phyloP scores from a whole-genome alignment of 352 stramenopile genomes.

The Phytophthora colocasiae region DNA sequence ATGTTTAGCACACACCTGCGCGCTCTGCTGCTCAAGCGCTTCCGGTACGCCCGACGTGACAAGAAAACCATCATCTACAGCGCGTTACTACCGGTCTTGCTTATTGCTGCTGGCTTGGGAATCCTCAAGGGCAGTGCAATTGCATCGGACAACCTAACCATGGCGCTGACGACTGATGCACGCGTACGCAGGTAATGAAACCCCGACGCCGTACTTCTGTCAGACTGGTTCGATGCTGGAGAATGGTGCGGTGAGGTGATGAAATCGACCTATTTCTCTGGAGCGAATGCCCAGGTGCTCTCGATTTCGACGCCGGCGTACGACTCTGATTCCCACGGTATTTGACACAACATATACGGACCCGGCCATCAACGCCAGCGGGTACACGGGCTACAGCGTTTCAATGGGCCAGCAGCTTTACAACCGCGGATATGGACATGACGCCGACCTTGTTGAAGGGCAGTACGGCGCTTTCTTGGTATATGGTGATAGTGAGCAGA shows the following conservation, averaged over 20 bases:
- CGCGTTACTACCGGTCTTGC: conserved; percentile 50
- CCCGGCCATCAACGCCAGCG: conserved; percentile 42
- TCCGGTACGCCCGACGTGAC: conserved; percentile 53
- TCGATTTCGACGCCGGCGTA: conserved; percentile 26
- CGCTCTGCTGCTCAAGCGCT: conserved; percentile 62
- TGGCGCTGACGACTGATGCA: conserved; percentile 36
- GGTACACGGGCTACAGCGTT: conserved; percentile 47
- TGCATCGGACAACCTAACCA: conserved; percentile 40
- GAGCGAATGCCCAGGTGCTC: conserved; percentile 19
- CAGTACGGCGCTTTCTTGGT: conserved; percentile 56
- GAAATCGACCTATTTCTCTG: conserved; percentile 33
- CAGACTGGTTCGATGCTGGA: conserved; percentile 24
- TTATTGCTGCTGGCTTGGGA: conserved; percentile 55
- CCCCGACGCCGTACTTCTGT: conserved; percentile 47
- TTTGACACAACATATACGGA: conserved; percentile 57
- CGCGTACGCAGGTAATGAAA: conserved; percentile 31
- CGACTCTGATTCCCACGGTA: conserved; percentile 46
- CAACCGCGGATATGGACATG: conserved; percentile 48
- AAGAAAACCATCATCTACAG: conserved; percentile 55
- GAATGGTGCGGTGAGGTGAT: conserved; percentile 48
- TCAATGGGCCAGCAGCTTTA: conserved; percentile 50
- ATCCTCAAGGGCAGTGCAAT: conserved; percentile 44
- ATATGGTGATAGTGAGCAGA: conserved; percentile 39
- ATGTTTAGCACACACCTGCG: conserved; percentile 43
- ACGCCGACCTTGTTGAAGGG: conserved; percentile 9